phyloP scores from a whole-genome alignment of 1,284 basidiomycete species.

The Fomitopsis schrenkii region DNA sequence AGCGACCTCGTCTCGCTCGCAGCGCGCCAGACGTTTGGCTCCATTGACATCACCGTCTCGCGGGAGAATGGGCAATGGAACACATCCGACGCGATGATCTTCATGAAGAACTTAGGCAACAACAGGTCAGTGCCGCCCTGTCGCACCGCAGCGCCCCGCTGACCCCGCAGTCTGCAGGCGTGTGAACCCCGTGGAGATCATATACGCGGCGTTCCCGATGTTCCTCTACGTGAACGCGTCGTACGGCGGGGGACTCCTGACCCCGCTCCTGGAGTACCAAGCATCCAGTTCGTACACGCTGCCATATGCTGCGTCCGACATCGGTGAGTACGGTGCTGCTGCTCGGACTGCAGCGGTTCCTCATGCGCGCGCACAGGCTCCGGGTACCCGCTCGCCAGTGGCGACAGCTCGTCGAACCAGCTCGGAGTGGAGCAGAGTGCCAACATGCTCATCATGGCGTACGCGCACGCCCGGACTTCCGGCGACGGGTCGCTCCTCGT shows the following conservation, averaged over 20 bases:
- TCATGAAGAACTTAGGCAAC: conserved; percentile 37
- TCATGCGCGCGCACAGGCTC: conserved; percentile 2
- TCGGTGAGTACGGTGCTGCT: conserved; percentile 27
- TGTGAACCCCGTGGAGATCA: conserved; percentile 42
- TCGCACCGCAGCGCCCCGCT: not conserved
- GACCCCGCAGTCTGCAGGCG: conserved; percentile 18
- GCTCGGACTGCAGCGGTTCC: not conserved
- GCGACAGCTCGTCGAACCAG: conserved; percentile 3
- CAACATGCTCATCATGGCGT: conserved; percentile 73
- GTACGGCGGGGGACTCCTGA: conserved; percentile 35
- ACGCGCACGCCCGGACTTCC: conserved; percentile 60
- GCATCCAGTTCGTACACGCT: conserved; percentile 19
- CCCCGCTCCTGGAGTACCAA: conserved; percentile 43
- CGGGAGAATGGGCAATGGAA: conserved; percentile 31
- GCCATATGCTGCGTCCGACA: conserved; percentile 36
- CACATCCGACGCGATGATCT: conserved; percentile 38
- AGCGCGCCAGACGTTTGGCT: conserved; percentile 37
- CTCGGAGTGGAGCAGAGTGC: conserved; percentile 46
- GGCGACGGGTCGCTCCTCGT: conserved; percentile 48
- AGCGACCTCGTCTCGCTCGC: conserved; percentile 36
- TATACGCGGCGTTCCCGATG: conserved; percentile 45
- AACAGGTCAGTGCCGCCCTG: conserved; percentile 8
- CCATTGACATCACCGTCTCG: conserved; percentile 33
- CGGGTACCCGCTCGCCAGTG: conserved; percentile 13
- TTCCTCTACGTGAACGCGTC: conserved; percentile 43